phyloP scores from a whole-genome alignment of 768 basidiomycete genomes.

The Paxillus involutus region DNA sequence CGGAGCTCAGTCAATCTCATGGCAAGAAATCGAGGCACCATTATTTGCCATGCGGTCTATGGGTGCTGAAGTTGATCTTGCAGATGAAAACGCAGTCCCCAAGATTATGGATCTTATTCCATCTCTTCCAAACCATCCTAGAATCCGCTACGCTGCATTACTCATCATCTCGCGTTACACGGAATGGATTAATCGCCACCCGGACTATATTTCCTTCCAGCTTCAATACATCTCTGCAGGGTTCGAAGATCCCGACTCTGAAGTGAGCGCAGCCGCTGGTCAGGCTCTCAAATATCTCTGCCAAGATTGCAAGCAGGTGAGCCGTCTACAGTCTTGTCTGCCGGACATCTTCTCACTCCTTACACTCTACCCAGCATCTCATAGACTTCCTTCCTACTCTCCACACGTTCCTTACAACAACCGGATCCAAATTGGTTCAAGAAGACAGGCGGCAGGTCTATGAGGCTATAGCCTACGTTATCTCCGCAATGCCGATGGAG shows the following conservation, averaged over 20 bases:
- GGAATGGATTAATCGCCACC: slow-evolving; percentile 92
- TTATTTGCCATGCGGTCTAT: slow-evolving; percentile 97
- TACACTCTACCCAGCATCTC: slow-evolving; percentile 59
- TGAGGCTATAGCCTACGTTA: slow-evolving; percentile 94
- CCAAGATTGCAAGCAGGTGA: slow-evolving; percentile 90
- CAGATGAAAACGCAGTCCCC: slow-evolving; percentile 84
- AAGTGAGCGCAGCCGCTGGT: slow-evolving; percentile 91
- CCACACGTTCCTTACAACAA: slow-evolving; percentile 81
- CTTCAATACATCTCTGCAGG: slow-evolving; percentile 91
- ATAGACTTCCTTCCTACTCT: slow-evolving; percentile 90
- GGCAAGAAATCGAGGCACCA: slow-evolving; percentile 98
- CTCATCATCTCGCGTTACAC: slow-evolving; percentile 95
- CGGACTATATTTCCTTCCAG: slow-evolving; percentile 81
- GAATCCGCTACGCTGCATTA: slow-evolving; percentile 92
- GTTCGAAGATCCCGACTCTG: slow-evolving; percentile 76
- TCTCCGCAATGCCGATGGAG: slow-evolving; percentile 90
- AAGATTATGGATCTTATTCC: slow-evolving; percentile 96
- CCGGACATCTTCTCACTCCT: not conserved
- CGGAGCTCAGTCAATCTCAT: slow-evolving; percentile 57
- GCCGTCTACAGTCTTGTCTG: slow-evolving; percentile 4
- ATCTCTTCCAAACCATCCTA: slow-evolving; percentile 83
- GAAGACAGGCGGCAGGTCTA: slow-evolving; percentile 92
- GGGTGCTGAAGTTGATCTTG: slow-evolving; percentile 88
- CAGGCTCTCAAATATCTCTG: slow-evolving; percentile 96
- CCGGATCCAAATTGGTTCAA: slow-evolving; percentile 76